Base-by-base conservation (phyloP, 2,329 filamentous ascomycete species). In the Diplodia seriata region DNA sequence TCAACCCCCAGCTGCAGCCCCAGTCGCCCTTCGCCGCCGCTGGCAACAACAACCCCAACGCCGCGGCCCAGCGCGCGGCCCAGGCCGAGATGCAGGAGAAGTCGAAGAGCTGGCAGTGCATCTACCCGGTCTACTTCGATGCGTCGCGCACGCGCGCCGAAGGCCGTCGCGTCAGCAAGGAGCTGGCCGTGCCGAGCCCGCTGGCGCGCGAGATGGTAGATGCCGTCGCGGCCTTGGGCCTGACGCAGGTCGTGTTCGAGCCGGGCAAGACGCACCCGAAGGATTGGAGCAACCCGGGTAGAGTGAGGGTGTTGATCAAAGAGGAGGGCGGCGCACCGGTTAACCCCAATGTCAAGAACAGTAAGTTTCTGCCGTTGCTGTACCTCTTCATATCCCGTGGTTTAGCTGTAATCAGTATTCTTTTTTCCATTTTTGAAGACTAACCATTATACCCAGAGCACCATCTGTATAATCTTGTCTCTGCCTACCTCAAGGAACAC, bases 121-220 rank as follows among this genome's bases (percentile, higher is more conserved):
- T 99, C 31, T 99, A 99, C 82, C 94, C 95, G 0, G 83, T 98
- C 69, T 99, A 99, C 85, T 99, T 99, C 76, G 94, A 97, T 84
- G 86, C 85, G 71, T 83, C 84, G 29, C 88, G 92, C 62, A 87
- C 88, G 51, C 89, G 94, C 68, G 88, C 90, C 68, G 86, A 96
- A 75, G 95, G 95, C 47, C 88, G 95, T 18, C 90, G 94, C 73
- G 94, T 98, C 9, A 82, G 88, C 62, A 81, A 85, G 64, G 82
- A 87, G 62, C 85, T 92, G 7, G 94, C 93, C 0, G 91, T 97
- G 5, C 77, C 84, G 68, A 96, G 94, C 81, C 95, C 95, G 33
- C 86, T 99, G 51, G 95, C 95, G 8, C 87, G 91, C 74, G 92
- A 95, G 75, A 94, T 99, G 76, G 90, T 93, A 54, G 90, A 92